phyloP scores from a whole-genome alignment of 2,329 filamentous ascomycete species.

The Capronia americana region DNA sequence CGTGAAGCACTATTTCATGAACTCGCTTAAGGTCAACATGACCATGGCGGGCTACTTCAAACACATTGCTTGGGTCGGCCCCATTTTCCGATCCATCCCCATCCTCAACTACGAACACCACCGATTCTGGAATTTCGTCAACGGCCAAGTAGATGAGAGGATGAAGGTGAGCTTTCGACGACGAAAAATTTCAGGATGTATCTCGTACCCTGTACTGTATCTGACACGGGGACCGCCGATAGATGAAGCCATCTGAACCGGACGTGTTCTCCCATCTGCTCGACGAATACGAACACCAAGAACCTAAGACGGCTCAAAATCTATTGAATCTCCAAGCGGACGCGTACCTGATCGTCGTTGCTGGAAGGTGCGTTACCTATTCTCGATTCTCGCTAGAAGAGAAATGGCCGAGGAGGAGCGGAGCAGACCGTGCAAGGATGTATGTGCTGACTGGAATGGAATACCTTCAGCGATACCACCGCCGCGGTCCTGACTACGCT shows the following conservation, averaged over 20 bases:
- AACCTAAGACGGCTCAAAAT: slow-evolving; percentile 3
- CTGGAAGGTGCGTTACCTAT: not conserved
- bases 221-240: not conserved
- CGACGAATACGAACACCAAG: slow-evolving; percentile 15
- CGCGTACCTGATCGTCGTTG: slow-evolving; percentile 12
- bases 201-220: too few species aligned
- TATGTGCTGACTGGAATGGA: too few species aligned
- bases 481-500: not conserved
- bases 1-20: slow-evolving; percentile 15
- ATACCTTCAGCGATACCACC: not conserved
- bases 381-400: too few species aligned
- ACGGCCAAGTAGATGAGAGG: too few species aligned
- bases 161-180: too few species aligned
- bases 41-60: slow-evolving; percentile 15
- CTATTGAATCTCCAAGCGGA: slow-evolving; percentile 10
- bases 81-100: too few species aligned
- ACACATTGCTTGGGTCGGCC: slow-evolving; percentile 7
- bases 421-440: too few species aligned
- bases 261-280: slow-evolving; percentile 18
- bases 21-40: slow-evolving; percentile 11
- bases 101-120: too few species aligned
- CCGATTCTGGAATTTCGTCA: too few species aligned
- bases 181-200: too few species aligned
- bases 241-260: too few species aligned
- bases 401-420: too few species aligned